Conservation (phyloP, 2,329 filamentous ascomycete genomes). For the Epichloe gansuensis region DNA sequence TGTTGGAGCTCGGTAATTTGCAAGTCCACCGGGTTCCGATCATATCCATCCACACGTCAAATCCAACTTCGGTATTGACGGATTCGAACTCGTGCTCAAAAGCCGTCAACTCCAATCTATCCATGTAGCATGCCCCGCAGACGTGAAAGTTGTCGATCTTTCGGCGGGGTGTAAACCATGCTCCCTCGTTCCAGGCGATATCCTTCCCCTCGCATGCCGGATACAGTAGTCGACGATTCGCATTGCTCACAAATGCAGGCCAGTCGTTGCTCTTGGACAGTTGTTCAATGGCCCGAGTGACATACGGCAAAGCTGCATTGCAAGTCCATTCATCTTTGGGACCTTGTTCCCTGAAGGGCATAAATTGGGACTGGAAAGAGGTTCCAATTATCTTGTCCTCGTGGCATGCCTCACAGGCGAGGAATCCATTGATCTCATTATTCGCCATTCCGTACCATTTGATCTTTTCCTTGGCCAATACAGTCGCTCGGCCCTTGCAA, state of each 20-base stretch:
- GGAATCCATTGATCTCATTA: slow-evolving; percentile 18
- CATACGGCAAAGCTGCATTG: slow-evolving; percentile 16
- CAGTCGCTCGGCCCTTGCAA: slow-evolving; percentile 17
- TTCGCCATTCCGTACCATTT: slow-evolving; percentile 21
- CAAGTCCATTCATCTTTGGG: slow-evolving; percentile 21
- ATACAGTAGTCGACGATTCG: slow-evolving; percentile 12
- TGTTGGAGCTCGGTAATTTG: slow-evolving; percentile 10
- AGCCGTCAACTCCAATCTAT: slow-evolving; percentile 17
- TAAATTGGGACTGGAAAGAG: slow-evolving; percentile 19
- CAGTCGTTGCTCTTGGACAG: slow-evolving; percentile 16
- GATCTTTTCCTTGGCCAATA: slow-evolving; percentile 12
- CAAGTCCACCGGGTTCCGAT: slow-evolving; percentile 14
- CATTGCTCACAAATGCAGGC: slow-evolving; percentile 15
- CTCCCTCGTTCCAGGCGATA: slow-evolving; percentile 10
- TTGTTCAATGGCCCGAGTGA: slow-evolving; percentile 10
- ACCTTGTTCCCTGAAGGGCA: slow-evolving; percentile 12
- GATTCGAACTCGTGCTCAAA: slow-evolving; percentile 18
- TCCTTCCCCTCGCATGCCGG: slow-evolving; percentile 18
- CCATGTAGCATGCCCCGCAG: slow-evolving; percentile 24
- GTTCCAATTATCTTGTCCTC: slow-evolving; percentile 19
- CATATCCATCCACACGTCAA: slow-evolving; percentile 13
- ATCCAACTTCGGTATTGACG: slow-evolving; percentile 7
- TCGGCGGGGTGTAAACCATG: slow-evolving; percentile 16
- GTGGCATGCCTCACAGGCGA: slow-evolving; percentile 27
- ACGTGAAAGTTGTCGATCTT: slow-evolving; percentile 15